phyloP scores from a whole-genome alignment of 805 yeast species.

The Isabelozyma gotoi region DNA sequence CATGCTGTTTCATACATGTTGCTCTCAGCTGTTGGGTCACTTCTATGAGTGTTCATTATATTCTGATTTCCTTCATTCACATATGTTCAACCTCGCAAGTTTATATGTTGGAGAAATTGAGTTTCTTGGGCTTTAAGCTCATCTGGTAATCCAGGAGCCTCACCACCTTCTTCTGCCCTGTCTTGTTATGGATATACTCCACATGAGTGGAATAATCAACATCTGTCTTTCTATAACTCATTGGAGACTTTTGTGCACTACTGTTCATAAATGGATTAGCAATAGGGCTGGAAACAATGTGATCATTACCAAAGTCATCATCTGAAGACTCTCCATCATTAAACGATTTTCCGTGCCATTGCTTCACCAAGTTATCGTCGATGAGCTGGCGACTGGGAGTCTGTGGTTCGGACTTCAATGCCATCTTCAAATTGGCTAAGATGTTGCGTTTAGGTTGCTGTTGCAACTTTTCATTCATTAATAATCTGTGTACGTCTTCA shows the following conservation, averaged over 20 bases:
- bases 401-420: constrained; percentile 10
- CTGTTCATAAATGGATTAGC: constrained; percentile 22
- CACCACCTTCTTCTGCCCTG: constrained; percentile 35
- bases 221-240: neutral
- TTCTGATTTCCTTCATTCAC: neutral
- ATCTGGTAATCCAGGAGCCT: constrained; percentile 32
- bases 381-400: constrained; percentile 35
- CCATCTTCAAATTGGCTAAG: neutral
- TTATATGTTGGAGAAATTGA: constrained; percentile 21
- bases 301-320: constrained; percentile 16
- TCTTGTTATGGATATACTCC: constrained; percentile 32
- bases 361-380: constrained; percentile 27
- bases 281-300: constrained; percentile 4
- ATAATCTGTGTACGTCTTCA: neutral
- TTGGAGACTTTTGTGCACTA: neutral
- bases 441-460: neutral
- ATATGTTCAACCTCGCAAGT: neutral
- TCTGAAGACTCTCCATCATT: constrained; percentile 29
- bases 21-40: no score
- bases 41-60: neutral
- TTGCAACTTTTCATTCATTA: neutral
- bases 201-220: constrained; percentile 23
- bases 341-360: constrained; percentile 39
- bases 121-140: constrained; percentile 37
- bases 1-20: no score